Conservation (phyloP, 305 asterid species). For the Lippia alba region DNA sequence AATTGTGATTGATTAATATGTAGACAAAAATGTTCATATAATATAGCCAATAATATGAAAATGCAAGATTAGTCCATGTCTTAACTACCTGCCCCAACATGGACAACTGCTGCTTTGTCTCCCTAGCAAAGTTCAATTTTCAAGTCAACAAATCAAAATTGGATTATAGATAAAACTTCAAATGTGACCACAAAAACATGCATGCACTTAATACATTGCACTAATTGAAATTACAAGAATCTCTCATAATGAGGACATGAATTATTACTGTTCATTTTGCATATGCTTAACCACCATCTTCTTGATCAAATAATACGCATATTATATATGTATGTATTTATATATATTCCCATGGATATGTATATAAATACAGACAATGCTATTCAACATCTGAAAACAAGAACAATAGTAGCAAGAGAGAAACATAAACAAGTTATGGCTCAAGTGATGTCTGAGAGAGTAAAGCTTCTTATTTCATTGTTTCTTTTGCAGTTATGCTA, state of each 20-base stretch:
- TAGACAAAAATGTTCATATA: constrained; percentile 7
- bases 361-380: neutral
- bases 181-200: constrained; percentile 29
- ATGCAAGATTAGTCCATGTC: constrained; percentile 31
- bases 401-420: constrained; percentile 1
- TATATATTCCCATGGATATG: neutral
- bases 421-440: constrained; percentile 52
- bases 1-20: constrained; percentile 29
- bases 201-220: constrained; percentile 35
- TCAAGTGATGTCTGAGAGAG: constrained; percentile 50
- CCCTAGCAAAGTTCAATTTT: constrained; percentile 63
- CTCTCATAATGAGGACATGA: constrained; percentile 40
- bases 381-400: neutral
- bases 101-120: constrained; percentile 63
- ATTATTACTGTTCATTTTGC: constrained; percentile 51
- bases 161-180: constrained; percentile 34
- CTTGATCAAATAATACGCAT: constrained; percentile 47
- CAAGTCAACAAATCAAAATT: constrained; percentile 55
- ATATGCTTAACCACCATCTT: constrained; percentile 59
- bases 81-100: constrained; percentile 62
- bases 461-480: constrained; percentile 69
- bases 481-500: constrained; percentile 74
- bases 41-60: constrained; percentile 34
- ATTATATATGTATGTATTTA: constrained; percentile 25
- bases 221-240: constrained; percentile 30